Base-by-base conservation (phyloP, 257 asterid genomes). In the Misopates orontium region DNA sequence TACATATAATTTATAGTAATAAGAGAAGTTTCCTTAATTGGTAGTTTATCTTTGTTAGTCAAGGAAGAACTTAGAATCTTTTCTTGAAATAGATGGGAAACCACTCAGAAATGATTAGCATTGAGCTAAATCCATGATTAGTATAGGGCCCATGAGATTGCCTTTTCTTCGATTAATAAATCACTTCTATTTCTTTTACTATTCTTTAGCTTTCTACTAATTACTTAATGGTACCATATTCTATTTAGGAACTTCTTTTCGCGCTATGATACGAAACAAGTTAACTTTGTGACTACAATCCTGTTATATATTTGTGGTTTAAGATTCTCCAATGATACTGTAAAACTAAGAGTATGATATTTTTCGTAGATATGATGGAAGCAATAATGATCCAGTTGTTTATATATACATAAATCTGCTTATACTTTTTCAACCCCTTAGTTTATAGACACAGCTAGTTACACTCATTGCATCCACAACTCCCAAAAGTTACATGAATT, bases 51-150 rank as follows among this genome's bases (percentile, higher is more conserved):
- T 31, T 19, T 60, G 31, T 60, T 66, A 70, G 73, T 58, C 75
- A 71, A 71, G 57, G 56, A 49, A 61, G 0, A 76, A 66, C 25
- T 52, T 10, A 32, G 36, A 45, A 21, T 59, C 51, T 19, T 68
- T 21, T 31, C 49, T 16, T 56, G 28, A 56, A 56, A 31, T 56
- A 56, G 62, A 5, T 22, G 11, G 21, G 53, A 68, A 75, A 50
- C 47, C 56, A 51, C 79, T 20, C 61, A 11, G 28, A 45, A 44
- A 71, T 78, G 60, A 78, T 74, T 73, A 77, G 75, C 71, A 45
- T 47, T 50, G 23, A 73, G 68, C 60, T 73, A 53, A 60, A 70
- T 44, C 59, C 54, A 67, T 76, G 74, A 67, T 76, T 55, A 50
- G 9, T 13, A 25, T 56, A 15, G 65, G 66, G n/a, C 72, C 74